Evolutionary conservation across 2,329 filamentous ascomycete genomes (phyloP).

Genomic region (Polytolypa hystricis): DNA sequence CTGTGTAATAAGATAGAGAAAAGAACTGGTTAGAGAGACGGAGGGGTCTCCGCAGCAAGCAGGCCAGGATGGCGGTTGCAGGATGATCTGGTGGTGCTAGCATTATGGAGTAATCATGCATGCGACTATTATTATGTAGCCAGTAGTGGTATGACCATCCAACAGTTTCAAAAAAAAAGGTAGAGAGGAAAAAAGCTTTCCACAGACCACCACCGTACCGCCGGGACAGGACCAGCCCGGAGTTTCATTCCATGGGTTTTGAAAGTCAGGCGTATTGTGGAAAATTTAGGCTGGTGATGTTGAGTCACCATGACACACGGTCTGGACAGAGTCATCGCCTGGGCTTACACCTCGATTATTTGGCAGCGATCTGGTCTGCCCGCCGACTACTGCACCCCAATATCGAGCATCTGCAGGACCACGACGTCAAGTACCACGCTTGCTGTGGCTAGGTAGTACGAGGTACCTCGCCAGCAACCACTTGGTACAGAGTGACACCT

Average conservation of each 20-base stretch:
- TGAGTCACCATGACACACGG: no score
- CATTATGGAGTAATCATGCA: not conserved
- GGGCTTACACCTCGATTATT: not conserved
- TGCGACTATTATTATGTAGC: no score
- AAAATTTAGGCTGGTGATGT: no score
- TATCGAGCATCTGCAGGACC: no score
- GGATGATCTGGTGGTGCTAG: no score
- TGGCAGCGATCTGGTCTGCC: not conserved
- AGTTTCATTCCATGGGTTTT: not conserved
- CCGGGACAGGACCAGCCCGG: not conserved
- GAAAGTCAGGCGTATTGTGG: not conserved
- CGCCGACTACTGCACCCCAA: no score
- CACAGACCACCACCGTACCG: not conserved
- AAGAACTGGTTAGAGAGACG: no score
- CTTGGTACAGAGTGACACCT: slow-evolving; percentile 1
- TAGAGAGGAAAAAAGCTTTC: not conserved
- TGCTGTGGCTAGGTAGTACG: not conserved
- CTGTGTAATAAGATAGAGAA: slow-evolving; percentile 2
- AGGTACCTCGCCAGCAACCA: slow-evolving; percentile 1
- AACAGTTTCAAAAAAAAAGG: not conserved
- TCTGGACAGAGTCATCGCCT: not conserved
- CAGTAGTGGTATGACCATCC: not conserved
- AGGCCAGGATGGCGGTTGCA: no score
- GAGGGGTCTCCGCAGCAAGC: not conserved
- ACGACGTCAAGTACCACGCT: no score